Evolutionary conservation across 768 basidiomycete species (phyloP), one percentile per base, ranked within the genome.

Genomic region (Austroboletus eburneus): DNA sequence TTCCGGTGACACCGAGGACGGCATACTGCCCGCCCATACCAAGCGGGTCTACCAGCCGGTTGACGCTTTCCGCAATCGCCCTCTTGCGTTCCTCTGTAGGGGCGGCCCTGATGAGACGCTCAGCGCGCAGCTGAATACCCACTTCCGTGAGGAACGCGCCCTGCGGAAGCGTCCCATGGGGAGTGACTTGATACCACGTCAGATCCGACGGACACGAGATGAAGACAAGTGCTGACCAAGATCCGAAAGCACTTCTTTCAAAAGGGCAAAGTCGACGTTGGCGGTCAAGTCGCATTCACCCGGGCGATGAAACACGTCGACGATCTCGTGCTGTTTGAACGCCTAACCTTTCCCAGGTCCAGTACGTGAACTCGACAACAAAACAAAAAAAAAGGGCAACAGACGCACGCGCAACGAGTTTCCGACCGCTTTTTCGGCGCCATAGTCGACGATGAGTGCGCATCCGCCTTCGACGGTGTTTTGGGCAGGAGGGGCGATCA

Each of bases 211-310:
- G 2, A 45, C 8, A 25, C 10, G 37, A 22, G 14, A 14, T 8
- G 23, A 38, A 34, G n/a, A n/a, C n/a, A 18, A 16, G 27, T 18
- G 63, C 78, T 22, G 48, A 88, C 90, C 87, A 3, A 80, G 67
- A 44, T 78, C 81, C 1, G 64, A 62, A 51, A 92, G 71, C 0
- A 89, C 83, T 68, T 96, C 91, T 59, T 77, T 76, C 38, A 98
- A 73, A 62, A 88, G 90, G 0, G 83, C 79, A 67, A 98, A 98
- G 68, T 99, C 94, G 39, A 99, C 95, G 59, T 98, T 96, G n/a
- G 87, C 84, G 0, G 96, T 99, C 39, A 98, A 69, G 65, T 99
- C 96, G 34, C 88, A 86, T 34, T 87, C 76, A 16, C 96, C 96
- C 0, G 94, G 93, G 9, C 75, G 70, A 43, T 86, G 74, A 59